A percentile compares a stretch with the other conserved stretches of the same genome.
These are phyloP conservation scores for Arabis hirsuta DNA, from an alignment of 345 rosid genomes.

Conservation along the genomic window DNA sequence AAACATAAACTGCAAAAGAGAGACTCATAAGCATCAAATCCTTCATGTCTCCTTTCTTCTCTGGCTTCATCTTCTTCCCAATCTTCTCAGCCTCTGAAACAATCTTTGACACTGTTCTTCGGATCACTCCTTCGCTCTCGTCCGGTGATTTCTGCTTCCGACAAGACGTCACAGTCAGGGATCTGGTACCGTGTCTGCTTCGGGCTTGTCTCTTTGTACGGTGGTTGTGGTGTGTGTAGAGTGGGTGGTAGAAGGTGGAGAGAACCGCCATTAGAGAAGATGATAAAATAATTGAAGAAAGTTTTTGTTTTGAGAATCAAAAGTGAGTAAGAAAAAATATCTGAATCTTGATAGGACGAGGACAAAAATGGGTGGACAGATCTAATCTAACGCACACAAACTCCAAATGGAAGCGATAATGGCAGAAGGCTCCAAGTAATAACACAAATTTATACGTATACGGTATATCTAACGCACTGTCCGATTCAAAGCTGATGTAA, in stretches of 20 bases:
- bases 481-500: too few relatives aligned
- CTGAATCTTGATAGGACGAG: slow-evolving; percentile 14
- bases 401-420: too few relatives aligned
- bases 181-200: slow-evolving; percentile 25
- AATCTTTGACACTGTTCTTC: slow-evolving; percentile 27
- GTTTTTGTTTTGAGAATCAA: slow-evolving; percentile 21
- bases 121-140: slow-evolving; percentile 32
- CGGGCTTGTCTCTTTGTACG: slow-evolving; percentile 29
- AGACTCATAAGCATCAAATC: slow-evolving; percentile 76
- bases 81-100: slow-evolving; percentile 31
- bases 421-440: too few relatives aligned
- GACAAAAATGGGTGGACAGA: slow-evolving; percentile 40
- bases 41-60: slow-evolving; percentile 78
- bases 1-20: slow-evolving; percentile 86
- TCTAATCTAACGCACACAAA: slow-evolving; percentile 5
- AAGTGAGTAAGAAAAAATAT: slow-evolving; percentile 8
- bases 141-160: slow-evolving; percentile 38
- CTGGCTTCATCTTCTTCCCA: slow-evolving; percentile 31
- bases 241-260: slow-evolving; percentile 42
- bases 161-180: slow-evolving; percentile 35
- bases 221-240: slow-evolving; percentile 27
- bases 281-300: slow-evolving; percentile 30
- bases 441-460: too few relatives aligned
- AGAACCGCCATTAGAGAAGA: slow-evolving; percentile 30
- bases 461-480: too few relatives aligned